A percentile compares a stretch with the other conserved stretches of the same genome.
Evolutionary conservation across 495 filamentous ascomycete genomes (phyloP).

Genomic region (Penicillium nucicola): DNA sequence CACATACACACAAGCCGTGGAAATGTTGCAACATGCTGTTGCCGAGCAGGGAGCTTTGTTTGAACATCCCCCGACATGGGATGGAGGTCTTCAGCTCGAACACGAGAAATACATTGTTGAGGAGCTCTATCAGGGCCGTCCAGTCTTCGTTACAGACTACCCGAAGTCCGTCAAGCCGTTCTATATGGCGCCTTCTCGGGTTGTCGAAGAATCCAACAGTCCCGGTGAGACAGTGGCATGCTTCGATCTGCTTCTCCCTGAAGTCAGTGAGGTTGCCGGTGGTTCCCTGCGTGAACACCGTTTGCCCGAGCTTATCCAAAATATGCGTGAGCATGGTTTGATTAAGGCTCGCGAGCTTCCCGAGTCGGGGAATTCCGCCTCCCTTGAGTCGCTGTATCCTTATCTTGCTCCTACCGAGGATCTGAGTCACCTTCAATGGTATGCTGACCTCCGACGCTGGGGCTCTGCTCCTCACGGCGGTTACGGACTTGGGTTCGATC

Average conservation of each 20-base stretch:
- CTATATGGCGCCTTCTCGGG: constrained; percentile 76
- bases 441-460: constrained; percentile 90
- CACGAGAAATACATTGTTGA: constrained; percentile 88
- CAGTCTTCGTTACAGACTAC: constrained; percentile 93
- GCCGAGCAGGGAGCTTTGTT: constrained; percentile 52
- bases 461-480: constrained; percentile 94
- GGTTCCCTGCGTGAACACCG: constrained; percentile 94
- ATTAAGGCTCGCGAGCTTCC: constrained; percentile 25
- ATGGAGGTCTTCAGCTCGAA: constrained; percentile 78
- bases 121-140: constrained; percentile 61
- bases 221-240: constrained; percentile 70
- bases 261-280: constrained; percentile 84
- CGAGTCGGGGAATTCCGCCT: constrained; percentile 7
- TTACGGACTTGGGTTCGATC: constrained; percentile 92
- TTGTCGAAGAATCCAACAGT: constrained; percentile 6
- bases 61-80: constrained; percentile 63
- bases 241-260: constrained; percentile 92
- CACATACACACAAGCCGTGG: constrained; percentile 78
- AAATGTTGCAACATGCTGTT: constrained; percentile 60
- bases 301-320: constrained; percentile 60
- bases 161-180: constrained; percentile 85
- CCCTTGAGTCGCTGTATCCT: constrained; percentile 31
- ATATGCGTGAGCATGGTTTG: constrained; percentile 67
- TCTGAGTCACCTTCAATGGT: constrained; percentile 72
- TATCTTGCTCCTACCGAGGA: constrained; percentile 42